Conservation (phyloP, 2,329 filamentous ascomycete species). For the Periconia sp. region DNA sequence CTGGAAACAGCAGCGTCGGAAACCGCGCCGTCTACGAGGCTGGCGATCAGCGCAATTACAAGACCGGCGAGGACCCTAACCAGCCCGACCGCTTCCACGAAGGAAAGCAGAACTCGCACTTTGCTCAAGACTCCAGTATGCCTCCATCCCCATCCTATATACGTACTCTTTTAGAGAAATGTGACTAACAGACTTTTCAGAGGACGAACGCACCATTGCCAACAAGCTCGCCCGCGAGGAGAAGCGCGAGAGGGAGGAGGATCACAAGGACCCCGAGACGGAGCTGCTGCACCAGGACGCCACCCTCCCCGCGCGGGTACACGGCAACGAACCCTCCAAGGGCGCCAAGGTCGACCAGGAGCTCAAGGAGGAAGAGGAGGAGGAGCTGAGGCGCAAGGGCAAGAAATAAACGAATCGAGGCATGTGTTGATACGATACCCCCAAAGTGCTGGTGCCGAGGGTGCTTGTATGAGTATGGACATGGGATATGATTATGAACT, state of each 20-base stretch:
- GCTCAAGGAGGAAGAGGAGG: conserved; percentile 69
- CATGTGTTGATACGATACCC: no score
- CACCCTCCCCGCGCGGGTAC: conserved; percentile 59
- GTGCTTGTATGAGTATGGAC: no score
- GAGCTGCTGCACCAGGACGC: conserved; percentile 59
- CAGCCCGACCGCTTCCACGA: conserved; percentile 67
- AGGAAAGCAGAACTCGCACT: conserved; percentile 70
- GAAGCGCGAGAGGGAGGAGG: conserved; percentile 50
- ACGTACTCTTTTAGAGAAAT: background rate
- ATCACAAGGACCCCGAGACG: conserved; percentile 39
- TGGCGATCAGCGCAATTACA: conserved; percentile 71
- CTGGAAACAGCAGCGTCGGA: conserved; percentile 67
- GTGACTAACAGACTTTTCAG: no score
- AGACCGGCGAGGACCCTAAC: conserved; percentile 50
- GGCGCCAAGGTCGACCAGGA: conserved; percentile 73
- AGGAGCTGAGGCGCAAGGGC: conserved; percentile 64
- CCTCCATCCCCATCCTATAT: background rate
- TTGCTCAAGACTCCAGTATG: conserved; percentile 71
- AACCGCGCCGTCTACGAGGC: conserved; percentile 68
- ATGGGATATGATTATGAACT: no score
- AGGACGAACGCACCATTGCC: conserved; percentile 71
- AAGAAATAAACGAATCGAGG: conserved; percentile 24
- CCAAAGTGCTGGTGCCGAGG: no score
- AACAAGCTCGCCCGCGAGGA: conserved; percentile 69
- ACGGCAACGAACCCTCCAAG: conserved; percentile 73